Evolutionary conservation across 2,329 filamentous ascomycete genomes (phyloP).

Genomic region (Cordyceps fumosorosea): DNA sequence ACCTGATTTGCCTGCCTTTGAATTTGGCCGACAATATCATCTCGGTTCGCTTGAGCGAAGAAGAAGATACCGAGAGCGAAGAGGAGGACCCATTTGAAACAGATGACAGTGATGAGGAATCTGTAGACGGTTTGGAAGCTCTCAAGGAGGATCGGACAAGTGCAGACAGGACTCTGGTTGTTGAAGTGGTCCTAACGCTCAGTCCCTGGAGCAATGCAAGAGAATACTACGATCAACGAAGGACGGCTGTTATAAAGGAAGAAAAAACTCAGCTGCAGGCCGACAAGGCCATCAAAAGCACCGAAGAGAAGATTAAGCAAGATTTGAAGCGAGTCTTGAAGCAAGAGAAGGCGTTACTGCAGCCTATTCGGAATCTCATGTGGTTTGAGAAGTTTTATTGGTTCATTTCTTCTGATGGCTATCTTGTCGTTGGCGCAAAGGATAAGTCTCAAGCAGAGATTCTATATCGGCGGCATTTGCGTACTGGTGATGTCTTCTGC

Average conservation of each 20-base stretch:
- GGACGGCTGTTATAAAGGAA: constrained; percentile 76
- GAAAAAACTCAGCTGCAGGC: constrained; percentile 81
- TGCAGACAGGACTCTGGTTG: constrained; percentile 48
- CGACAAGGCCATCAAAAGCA: constrained; percentile 75
- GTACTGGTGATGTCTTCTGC: constrained; percentile 85
- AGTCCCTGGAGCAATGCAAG: constrained; percentile 85
- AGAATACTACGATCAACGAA: constrained; percentile 88
- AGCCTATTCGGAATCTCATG: constrained; percentile 73
- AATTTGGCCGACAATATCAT: constrained; percentile 87
- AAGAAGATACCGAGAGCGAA: constrained; percentile 55
- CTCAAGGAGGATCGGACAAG: constrained; percentile 29
- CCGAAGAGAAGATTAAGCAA: constrained; percentile 78
- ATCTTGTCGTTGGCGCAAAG: constrained; percentile 82
- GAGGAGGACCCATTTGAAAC: constrained; percentile 57
- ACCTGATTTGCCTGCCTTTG: constrained; percentile 78
- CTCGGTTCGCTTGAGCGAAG: constrained; percentile 71
- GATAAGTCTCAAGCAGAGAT: constrained; percentile 88
- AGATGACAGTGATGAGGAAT: constrained; percentile 51
- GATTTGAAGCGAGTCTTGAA: constrained; percentile 85
- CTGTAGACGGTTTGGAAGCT: constrained; percentile 26
- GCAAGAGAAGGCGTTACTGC: constrained; percentile 81
- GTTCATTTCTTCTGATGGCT: constrained; percentile 93
- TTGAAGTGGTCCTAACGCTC: constrained; percentile 79
- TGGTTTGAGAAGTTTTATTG: constrained; percentile 98
- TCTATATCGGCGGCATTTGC: constrained; percentile 79